Base-by-base conservation (phyloP, 441 rosid species). In the Sinapis alba region DNA sequence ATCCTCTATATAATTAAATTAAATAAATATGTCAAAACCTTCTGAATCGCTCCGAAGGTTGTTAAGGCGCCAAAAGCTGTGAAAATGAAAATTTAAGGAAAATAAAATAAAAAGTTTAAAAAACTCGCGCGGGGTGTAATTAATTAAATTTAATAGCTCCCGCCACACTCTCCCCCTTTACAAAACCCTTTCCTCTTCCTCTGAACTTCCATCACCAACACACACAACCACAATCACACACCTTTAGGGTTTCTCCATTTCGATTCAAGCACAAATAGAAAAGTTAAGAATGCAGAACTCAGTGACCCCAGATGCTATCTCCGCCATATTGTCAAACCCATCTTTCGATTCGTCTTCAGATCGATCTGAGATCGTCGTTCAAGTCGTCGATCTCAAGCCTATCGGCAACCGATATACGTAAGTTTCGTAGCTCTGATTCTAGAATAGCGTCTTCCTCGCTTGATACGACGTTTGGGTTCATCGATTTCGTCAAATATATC, bases 341-440 rank as follows among this genome's bases (percentile, higher is more conserved):
- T 84, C 90, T 6, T 90, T 92, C 2, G 97, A 89, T 68, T 86
- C 89, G 0, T 51, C 83, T 41, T 62, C 85, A 0, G 83, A 84
- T 64, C 70, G 86, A 32, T 84, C 89, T 23, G 88, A 85, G 15
- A 77, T 91, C 68, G 69, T 93, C 51, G 84, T 91, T 41, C 97
- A 93, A 75, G 90, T 93, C 66, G 82, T 91, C 56, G 93, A 93
- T 78, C 94, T 93, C 50, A 89, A 89, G 73, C 85, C 88, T 47
- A 85, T 87, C 9, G 97, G 97, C 34, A 93, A 88, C 65, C 84
- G 94, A 20, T 90, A 90, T 69, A 85, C 87, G 97, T 93, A 61
- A 58, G 80, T 23, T 13, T 21, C 45, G 3, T n/a, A 12, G 34
- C 1, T 23, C 60, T 3, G 4, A 16, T 13, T 30, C 43, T 60